These are phyloP conservation scores for Aspergillus fumigatus DNA, from an alignment of 2,329 filamentous ascomycete genomes.

Conservation along the genomic window DNA sequence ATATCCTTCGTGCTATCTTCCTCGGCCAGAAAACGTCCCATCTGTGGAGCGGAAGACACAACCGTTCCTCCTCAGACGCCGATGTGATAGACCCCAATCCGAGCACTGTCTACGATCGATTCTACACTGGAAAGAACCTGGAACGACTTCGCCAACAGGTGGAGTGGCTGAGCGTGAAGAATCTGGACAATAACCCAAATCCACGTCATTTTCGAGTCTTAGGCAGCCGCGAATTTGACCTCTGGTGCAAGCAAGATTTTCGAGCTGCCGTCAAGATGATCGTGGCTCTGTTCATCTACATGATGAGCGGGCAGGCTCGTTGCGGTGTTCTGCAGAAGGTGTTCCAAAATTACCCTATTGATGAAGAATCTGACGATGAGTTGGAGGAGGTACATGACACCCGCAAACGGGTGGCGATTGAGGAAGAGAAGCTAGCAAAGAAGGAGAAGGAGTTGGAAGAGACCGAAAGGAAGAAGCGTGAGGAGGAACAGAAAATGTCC, in stretches of 20 bases:
- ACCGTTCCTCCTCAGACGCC: not conserved
- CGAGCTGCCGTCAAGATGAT: slow-evolving; percentile 13
- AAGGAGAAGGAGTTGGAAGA: slow-evolving; percentile 7
- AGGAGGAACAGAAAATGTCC: not conserved
- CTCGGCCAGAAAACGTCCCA: slow-evolving; percentile 23
- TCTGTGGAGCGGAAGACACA: slow-evolving; percentile 13
- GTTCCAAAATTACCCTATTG: slow-evolving; percentile 13
- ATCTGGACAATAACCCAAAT: slow-evolving; percentile 13
- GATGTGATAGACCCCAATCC: not conserved
- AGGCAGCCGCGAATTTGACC: slow-evolving; percentile 23
- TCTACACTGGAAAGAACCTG: slow-evolving; percentile 15
- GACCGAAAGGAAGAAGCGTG: not conserved
- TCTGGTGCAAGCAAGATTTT: slow-evolving; percentile 23
- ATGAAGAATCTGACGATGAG: slow-evolving; percentile 7
- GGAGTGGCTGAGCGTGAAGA: slow-evolving; percentile 11
- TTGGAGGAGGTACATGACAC: not conserved
- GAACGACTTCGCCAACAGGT: slow-evolving; percentile 14
- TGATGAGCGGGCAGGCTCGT: slow-evolving; percentile 24
- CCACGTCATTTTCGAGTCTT: slow-evolving; percentile 19
- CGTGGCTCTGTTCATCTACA: slow-evolving; percentile 20
- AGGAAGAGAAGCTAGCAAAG: slow-evolving; percentile 1
- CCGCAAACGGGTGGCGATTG: slow-evolving; percentile 6
- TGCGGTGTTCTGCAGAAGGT: slow-evolving; percentile 20
- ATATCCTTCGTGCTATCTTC: slow-evolving; percentile 26
- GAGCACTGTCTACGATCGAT: slow-evolving; percentile 2